Evolutionary conservation across 2,329 filamentous ascomycete species (phyloP), one percentile per base, ranked within the genome.

Genomic region (Alternaria sp.): DNA sequence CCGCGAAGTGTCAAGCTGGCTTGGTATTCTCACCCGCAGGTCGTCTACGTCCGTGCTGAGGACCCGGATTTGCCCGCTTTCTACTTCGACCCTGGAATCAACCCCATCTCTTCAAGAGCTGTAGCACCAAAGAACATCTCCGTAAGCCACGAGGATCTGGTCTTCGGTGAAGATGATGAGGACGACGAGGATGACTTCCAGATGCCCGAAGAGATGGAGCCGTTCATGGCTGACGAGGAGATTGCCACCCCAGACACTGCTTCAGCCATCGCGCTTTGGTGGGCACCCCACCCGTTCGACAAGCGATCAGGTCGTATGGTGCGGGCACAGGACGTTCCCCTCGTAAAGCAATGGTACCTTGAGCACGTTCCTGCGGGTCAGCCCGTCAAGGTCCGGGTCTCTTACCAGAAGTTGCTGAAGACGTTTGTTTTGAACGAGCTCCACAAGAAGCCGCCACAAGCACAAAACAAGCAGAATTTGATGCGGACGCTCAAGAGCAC

Each of bases 271-370:
- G 89, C 93, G 55, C 84, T 99, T 21, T 99, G 96, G 95, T 99
- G 96, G 96, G 95, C 96, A 26, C 96, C 96, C 23, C 97, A 92
- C 78, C 96, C 96, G 0, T 99, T 99, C 79, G 90, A 99, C 80
- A 90, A 94, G 74, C 89, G 96, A 61, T 98, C 96, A 43, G 96
- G 96, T 37, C 91, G 90, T 70, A 99, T 97, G 94, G 94, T 98
- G 64, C 89, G 96, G 58, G 96, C 96, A 12, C 94, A 99, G 80
- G 96, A 99, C 80, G 96, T 99, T 20, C 94, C 96, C 5, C 84
- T 99, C 9, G 92, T 99, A 56, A 99, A 99, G 82, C 96, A 98
- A 79, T 98, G 94, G 92, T 99, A 99, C 76, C 86, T 99, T 6
- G 95, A 99, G 81, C 96, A 99, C 78, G 94, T 94, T 69, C 94